phyloP scores from a whole-genome alignment of 768 basidiomycete genomes.

The Brasilioporus rufonigricans region DNA sequence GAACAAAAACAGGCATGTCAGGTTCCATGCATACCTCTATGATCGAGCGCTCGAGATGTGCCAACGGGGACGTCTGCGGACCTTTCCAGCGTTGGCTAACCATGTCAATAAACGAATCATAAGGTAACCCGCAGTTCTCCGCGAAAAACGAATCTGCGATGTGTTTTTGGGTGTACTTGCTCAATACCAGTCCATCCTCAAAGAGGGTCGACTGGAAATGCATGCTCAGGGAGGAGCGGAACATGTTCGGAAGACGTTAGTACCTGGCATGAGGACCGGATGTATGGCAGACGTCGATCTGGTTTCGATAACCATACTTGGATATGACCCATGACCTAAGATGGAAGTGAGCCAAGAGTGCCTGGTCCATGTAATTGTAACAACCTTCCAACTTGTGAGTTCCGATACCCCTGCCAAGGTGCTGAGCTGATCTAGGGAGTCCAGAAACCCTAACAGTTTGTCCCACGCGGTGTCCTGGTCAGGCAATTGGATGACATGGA shows the following conservation, averaged over 20 bases:
- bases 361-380: background rate
- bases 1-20: background rate
- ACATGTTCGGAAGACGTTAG: constrained; percentile 8
- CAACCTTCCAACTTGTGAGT: constrained; percentile 64
- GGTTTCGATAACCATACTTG: constrained; percentile 45
- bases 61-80: constrained; percentile 36
- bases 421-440: constrained; percentile 54
- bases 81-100: constrained; percentile 40
- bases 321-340: constrained; percentile 49
- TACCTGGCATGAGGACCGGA: constrained; percentile 67
- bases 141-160: constrained; percentile 61
- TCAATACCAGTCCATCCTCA: constrained; percentile 52
- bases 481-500: constrained; percentile 56
- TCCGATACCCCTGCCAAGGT: constrained; percentile 42
- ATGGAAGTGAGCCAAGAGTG: background rate
- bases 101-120: constrained; percentile 42
- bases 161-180: constrained; percentile 50
- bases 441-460: constrained; percentile 45
- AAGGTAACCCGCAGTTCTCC: constrained; percentile 60
- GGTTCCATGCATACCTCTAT: constrained; percentile 29
- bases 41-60: constrained; percentile 39
- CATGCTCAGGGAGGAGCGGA: background rate
- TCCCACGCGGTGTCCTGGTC: constrained; percentile 51
- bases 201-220: constrained; percentile 53
- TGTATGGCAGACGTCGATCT: constrained; percentile 47